Conservation (phyloP, 352 stramenopile genomes). For the Phytophthora tentaculata region DNA sequence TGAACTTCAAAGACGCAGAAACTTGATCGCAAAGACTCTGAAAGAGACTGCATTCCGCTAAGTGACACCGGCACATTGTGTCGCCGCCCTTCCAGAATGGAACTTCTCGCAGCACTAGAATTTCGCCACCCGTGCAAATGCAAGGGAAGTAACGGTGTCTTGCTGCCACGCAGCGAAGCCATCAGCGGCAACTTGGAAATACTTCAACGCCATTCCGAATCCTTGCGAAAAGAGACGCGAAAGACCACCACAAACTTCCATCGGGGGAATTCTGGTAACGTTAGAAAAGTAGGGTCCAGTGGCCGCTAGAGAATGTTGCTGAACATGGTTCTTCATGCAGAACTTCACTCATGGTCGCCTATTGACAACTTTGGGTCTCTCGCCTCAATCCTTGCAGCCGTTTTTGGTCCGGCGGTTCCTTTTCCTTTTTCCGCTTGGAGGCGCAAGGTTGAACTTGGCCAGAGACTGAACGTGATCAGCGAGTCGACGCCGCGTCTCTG, state of each 20-base stretch:
- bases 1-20: slow-evolving; percentile 32
- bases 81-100: background rate
- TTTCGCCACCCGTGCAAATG: background rate
- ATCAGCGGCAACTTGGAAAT: background rate
- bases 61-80: background rate
- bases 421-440: slow-evolving; percentile 32
- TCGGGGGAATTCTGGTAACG: background rate
- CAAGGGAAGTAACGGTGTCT: background rate
- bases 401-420: slow-evolving; percentile 20
- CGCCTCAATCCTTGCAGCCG: no score
- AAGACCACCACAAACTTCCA: background rate
- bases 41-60: background rate
- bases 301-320: background rate
- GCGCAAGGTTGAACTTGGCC: slow-evolving; percentile 26
- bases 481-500: slow-evolving; percentile 17
- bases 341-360: background rate
- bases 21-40: slow-evolving; percentile 1
- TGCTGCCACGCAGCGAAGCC: background rate
- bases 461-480: slow-evolving; percentile 19
- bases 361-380: background rate
- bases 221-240: background rate
- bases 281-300: background rate
- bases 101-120: background rate
- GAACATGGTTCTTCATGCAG: background rate
- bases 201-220: background rate